A percentile compares a stretch with the other conserved stretches of the same genome.
These are phyloP conservation scores for Fusarium verrucosum DNA, from an alignment of 2,329 filamentous ascomycete species.

Conservation along the genomic window DNA sequence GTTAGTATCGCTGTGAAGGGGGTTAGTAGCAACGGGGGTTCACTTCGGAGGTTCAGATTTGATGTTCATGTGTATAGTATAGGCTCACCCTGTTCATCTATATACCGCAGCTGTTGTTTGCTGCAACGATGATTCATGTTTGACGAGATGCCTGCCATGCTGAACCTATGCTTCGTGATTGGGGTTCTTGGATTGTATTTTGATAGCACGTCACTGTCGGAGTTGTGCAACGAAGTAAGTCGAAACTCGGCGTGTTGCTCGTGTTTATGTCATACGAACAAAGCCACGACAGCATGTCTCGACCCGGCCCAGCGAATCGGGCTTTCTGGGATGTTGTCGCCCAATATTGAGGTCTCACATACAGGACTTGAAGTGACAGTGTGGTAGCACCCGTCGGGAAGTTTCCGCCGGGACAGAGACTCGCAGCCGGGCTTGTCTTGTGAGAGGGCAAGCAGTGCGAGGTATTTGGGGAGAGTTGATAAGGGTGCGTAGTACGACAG, in stretches of 20 bases:
- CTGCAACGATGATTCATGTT: constrained; percentile 23
- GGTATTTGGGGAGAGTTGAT: neutral
- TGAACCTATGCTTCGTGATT: neutral
- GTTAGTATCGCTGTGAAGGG: neutral
- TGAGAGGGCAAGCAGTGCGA: constrained; percentile 16
- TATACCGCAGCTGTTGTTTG: constrained; percentile 14
- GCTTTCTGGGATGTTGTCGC: constrained; percentile 3
- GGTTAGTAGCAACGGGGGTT: neutral
- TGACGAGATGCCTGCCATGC: neutral
- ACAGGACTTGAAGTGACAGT: neutral
- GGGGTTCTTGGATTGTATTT: neutral
- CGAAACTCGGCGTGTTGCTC: constrained; percentile 1
- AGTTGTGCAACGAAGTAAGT: constrained; percentile 6
- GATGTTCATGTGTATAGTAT: constrained; percentile 1
- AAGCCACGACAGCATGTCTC: constrained; percentile 16
- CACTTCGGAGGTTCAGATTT: neutral
- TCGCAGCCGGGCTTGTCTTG: constrained; percentile 8
- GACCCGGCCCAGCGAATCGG: constrained; percentile 26
- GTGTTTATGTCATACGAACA: neutral
- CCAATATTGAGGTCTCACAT: neutral
- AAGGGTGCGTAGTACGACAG: constrained; percentile 12
- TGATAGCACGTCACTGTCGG: neutral
- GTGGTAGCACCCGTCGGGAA: constrained; percentile 26
- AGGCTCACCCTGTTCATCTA: neutral
- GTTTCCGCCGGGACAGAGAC: constrained; percentile 17